Percentiles rank a stretch among this genome's conserved stretches.
Evolutionary conservation across 129 eudicot genomes (phyloP).

Genomic region (Erigeron canadensis): DNA sequence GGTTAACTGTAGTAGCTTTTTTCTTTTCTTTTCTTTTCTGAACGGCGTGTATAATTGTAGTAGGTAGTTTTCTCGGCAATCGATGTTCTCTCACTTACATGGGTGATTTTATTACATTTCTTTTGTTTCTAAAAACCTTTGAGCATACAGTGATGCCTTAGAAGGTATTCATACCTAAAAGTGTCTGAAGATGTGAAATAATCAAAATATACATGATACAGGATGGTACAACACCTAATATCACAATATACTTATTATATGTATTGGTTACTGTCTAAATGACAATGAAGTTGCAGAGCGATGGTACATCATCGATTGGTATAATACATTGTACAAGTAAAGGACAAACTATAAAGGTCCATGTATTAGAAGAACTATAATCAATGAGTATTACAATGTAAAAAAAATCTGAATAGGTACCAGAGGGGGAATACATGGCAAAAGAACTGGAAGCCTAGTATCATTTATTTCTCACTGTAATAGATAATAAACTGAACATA

Average conservation of each 20-base stretch:
- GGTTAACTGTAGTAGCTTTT: conserved; percentile 13
- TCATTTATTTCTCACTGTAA: conserved; percentile 18
- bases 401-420: conserved; percentile 11
- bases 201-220: neutral
- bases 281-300: neutral
- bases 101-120: conserved; percentile 5
- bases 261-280: neutral
- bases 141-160: neutral
- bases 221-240: conserved; percentile 2
- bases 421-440: conserved; percentile 10
- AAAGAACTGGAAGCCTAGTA: conserved; percentile 18
- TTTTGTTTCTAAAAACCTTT: neutral
- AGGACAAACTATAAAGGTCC: neutral
- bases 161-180: neutral
- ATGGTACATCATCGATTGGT: neutral
- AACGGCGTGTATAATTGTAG: no score
- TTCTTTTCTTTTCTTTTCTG: no score
- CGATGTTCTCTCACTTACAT: conserved; percentile 12
- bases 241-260: neutral
- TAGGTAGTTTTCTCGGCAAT: neutral
- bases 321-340: neutral
- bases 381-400: conserved; percentile 21
- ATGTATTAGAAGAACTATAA: conserved; percentile 10
- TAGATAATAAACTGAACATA: conserved; percentile 17
- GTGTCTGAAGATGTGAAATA: neutral